These are phyloP conservation scores for Candida tibetensis DNA, from an alignment of 805 yeast genomes.

Conservation along the genomic window DNA sequence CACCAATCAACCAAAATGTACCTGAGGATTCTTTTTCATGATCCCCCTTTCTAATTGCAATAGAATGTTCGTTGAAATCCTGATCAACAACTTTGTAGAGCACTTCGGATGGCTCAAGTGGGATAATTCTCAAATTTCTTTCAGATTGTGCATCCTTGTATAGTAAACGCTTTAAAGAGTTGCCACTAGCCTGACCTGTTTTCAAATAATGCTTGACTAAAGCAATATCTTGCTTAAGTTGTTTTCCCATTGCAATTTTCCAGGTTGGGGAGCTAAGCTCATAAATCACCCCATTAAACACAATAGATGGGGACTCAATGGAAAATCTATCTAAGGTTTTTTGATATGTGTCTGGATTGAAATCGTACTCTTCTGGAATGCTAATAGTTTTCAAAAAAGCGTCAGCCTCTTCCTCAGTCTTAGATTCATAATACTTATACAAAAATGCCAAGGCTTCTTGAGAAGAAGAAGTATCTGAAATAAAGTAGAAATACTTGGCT, in stretches of 20 bases:
- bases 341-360: slow-evolving; percentile 16
- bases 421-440: slow-evolving; percentile 33
- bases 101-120: slow-evolving; percentile 31
- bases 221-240: slow-evolving; percentile 52
- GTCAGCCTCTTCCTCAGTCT: slow-evolving; percentile 22
- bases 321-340: slow-evolving; percentile 28
- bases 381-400: slow-evolving; percentile 18
- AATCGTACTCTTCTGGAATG: slow-evolving; percentile 16
- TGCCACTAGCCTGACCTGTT: slow-evolving; percentile 21
- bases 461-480: slow-evolving; percentile 26
- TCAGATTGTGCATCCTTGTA: slow-evolving; percentile 38
- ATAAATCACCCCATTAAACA: slow-evolving; percentile 71
- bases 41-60: slow-evolving; percentile 15
- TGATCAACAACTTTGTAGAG: slow-evolving; percentile 29
- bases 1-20: slow-evolving; percentile 57
- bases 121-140: slow-evolving; percentile 45
- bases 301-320: slow-evolving; percentile 48
- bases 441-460: slow-evolving; percentile 40
- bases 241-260: slow-evolving; percentile 53
- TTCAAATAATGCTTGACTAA: slow-evolving; percentile 26
- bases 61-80: slow-evolving; percentile 25
- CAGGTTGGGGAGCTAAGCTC: slow-evolving; percentile 50
- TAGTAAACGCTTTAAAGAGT: slow-evolving; percentile 38
- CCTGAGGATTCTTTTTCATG: slow-evolving; percentile 40
- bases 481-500: slow-evolving; percentile 33